phyloP scores from a whole-genome alignment of 805 yeast species.

The Kodamaea jinghongensis region DNA sequence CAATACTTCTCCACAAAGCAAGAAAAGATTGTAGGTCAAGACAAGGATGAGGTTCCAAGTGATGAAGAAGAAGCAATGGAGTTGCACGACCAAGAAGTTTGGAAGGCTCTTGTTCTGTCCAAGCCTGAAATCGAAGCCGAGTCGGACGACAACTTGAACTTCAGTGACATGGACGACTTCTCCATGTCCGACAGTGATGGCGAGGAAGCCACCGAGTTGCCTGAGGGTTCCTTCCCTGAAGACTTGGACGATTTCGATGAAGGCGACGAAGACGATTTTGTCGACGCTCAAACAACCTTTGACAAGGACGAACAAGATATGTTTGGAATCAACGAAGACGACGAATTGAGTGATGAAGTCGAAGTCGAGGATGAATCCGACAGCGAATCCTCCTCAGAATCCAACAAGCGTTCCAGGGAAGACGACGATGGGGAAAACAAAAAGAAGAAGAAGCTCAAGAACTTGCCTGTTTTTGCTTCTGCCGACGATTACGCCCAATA shows the following conservation, averaged over 20 bases:
- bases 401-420: constrained; percentile 22
- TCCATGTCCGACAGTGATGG: constrained; percentile 19
- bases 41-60: constrained; percentile 22
- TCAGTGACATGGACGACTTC: constrained; percentile 44
- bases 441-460: constrained; percentile 58
- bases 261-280: constrained; percentile 23
- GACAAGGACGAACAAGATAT: constrained; percentile 22
- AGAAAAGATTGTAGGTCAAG: constrained; percentile 26
- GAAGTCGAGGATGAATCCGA: constrained; percentile 25
- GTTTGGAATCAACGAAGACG: constrained; percentile 26
- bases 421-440: constrained; percentile 35
- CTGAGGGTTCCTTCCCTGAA: constrained; percentile 14
- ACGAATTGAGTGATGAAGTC: constrained; percentile 27
- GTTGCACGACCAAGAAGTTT: constrained; percentile 68
- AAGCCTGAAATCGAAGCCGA: constrained; percentile 66
- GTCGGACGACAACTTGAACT: constrained; percentile 29
- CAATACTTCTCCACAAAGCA: constrained; percentile 74
- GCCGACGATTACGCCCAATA: constrained; percentile 83
- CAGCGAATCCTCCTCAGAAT: constrained; percentile 16
- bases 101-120: constrained; percentile 75
- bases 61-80: constrained; percentile 43
- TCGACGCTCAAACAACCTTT: constrained; percentile 15
- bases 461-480: constrained; percentile 81
- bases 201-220: constrained; percentile 19
- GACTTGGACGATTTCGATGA: constrained; percentile 25